Evolutionary conservation across 2,329 filamentous ascomycete genomes (phyloP), one percentile per base, ranked within the genome.

Genomic region (Hymenoscyphus infarciens): DNA sequence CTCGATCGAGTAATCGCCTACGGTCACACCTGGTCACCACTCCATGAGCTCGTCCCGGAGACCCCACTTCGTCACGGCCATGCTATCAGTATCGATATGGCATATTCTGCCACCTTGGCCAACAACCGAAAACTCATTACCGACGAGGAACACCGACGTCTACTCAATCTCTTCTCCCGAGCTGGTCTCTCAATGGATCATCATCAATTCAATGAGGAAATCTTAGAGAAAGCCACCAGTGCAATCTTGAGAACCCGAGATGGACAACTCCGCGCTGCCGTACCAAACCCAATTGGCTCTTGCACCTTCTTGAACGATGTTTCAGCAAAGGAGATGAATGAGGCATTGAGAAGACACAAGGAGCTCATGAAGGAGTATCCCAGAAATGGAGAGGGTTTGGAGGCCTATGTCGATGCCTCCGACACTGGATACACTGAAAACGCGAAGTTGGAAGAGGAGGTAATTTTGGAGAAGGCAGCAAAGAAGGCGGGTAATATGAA

Each of bases 81-180:
- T 71, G 88, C 88, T 67, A 90, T 91, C 68, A 88, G 85, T 2
- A 88, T 90, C 65, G 88, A 90, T 73, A 91, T 91, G 88, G 88
- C 87, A 0, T 91, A 87, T 76, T 88, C 87, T 0, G 87, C 87
- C 0, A 90, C 88, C 0, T 79, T 91, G 3, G 86, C 87, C 19
- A 82, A 87, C 71, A 74, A 79, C 63, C 82, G 85, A n/a, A 84
- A 85, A 3, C 77, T 89, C 0, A 79, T 91, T 10, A 81, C 79
- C 25, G 77, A 84, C 54, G 78, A 77, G 1, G 87, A 90, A 67
- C 86, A 90, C 72, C 78, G 75, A 29, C 81, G 87, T 19, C 75
- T 90, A 0, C 76, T 90, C n/a, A 82, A 80, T 60, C 79, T 91
- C 4, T 90, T 91, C 75, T 90, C 87, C 0, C 81, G 87, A 54